Evolutionary conservation across 2,329 filamentous ascomycete species (phyloP), one percentile per base, ranked within the genome.

Genomic region (Cercospora beticola): DNA sequence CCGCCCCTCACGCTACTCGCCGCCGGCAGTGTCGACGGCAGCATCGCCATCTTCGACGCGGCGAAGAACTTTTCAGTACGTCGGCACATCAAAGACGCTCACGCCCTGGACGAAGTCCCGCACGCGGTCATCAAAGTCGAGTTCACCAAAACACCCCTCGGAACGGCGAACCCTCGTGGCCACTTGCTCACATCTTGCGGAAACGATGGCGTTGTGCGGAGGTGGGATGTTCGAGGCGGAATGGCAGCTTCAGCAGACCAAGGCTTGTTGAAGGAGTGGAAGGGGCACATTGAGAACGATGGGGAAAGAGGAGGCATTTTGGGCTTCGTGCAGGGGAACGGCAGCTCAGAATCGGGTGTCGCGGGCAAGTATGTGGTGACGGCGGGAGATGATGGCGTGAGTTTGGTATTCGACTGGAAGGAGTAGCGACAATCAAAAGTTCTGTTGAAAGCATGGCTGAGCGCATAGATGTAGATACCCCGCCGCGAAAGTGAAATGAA

Each of bases 51-150:
- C 2, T 97, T 93, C 78, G 95, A 99, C 80, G 90, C 91, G 0
- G 88, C 90, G 54, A 90, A 95, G 74, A 89, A 92, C 63, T 98
- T 97, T 77, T 92, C 93, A 2, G 88, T 96, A n/a, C 87, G 95
- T 62, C 84, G 92, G 65, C 89, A 93, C 77, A 92, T 98, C 72
- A 86, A 86, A 62, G 90, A 91, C 61, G 94, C 92, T 1, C 94
- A 97, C 79, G 91, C 94, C 72, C 91, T 92, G n/a, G 90, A 91
- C 76, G 68, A 68, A 23, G 66, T 70, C 4, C 63, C 66, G 5
- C 68, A 70, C 14, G 90, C 92, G 1, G 92, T 99, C 21, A 94
- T 98, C 70, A 94, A 96, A 81, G 89, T 98, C 4, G 93, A 97
- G 69, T 99, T 97, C 76, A 87, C 97, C 68, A 84, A 84, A 77